A percentile compares a stretch with the other conserved stretches of the same genome.
phyloP scores from a whole-genome alignment of 305 asterid species.

The Petunia hybrid region DNA sequence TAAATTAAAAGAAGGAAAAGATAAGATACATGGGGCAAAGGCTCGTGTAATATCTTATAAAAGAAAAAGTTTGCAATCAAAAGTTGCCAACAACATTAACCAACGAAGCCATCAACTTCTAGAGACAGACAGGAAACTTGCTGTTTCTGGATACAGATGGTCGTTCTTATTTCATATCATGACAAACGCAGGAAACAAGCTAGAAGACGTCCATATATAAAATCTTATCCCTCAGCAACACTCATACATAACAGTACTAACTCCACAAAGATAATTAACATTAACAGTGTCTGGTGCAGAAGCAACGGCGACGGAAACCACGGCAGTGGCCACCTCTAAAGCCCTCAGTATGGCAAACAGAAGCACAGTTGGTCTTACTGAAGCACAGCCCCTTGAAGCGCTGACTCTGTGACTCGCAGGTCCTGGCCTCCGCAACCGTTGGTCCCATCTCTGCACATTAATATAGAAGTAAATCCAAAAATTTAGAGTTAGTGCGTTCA shows the following conservation, averaged over 20 bases:
- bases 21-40: too few relatives aligned
- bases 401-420: constrained; percentile 48
- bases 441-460: constrained; percentile 35
- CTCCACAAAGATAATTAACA: neutral
- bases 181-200: neutral
- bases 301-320: constrained; percentile 53
- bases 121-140: neutral
- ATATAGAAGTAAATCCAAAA: neutral
- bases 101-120: neutral
- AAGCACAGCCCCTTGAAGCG: constrained; percentile 41
- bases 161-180: neutral
- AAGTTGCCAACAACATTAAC: neutral
- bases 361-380: constrained; percentile 38
- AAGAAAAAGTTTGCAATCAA: neutral
- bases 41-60: too few relatives aligned
- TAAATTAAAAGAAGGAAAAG: too few relatives aligned
- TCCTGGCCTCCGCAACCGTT: constrained; percentile 35
- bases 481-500: neutral
- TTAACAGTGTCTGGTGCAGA: constrained; percentile 42
- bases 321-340: constrained; percentile 43
- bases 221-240: neutral
- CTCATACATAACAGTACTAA: neutral
- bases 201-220: neutral
- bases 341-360: constrained; percentile 44
- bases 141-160: neutral